Conservation (phyloP, 148 eudicot species). For the Linanthus parryae region DNA sequence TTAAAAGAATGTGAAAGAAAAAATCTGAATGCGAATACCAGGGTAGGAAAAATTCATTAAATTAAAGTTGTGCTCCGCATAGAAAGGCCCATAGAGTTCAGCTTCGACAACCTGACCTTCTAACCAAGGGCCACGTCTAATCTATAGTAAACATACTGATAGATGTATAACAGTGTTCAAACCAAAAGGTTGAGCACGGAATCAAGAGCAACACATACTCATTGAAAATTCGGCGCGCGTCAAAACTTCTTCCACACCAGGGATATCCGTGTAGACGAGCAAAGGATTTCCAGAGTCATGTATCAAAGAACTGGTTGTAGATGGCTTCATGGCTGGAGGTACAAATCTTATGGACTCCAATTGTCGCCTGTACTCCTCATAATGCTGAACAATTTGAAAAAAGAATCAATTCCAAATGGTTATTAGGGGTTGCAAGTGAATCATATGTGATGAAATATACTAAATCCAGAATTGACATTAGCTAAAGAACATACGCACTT, state of each 20-base stretch:
- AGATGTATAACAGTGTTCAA: slow-evolving; percentile 5
- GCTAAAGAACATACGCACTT: slow-evolving; percentile 27
- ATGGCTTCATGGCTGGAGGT: slow-evolving; percentile 20
- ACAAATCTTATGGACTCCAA: slow-evolving; percentile 37
- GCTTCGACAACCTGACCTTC: too few species aligned
- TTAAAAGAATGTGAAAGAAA: too few species aligned
- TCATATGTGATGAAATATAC: not conserved
- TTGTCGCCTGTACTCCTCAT: slow-evolving; percentile 43
- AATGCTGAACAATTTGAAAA: slow-evolving; percentile 53
- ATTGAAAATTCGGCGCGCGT: slow-evolving; percentile 72
- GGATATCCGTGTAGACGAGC: slow-evolving; percentile 81
- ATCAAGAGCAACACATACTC: slow-evolving; percentile 37
- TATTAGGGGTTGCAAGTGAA: not conserved
- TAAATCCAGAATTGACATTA: not conserved
- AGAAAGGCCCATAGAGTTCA: too few species aligned
- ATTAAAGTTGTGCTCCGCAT: too few species aligned
- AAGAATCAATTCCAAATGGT: not conserved
- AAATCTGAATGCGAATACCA: too few species aligned
- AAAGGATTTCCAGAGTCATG: slow-evolving; percentile 31
- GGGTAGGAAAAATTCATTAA: too few species aligned
- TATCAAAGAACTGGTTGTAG: slow-evolving; percentile 28
- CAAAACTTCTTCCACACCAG: slow-evolving; percentile 69
- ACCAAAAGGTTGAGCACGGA: not conserved
- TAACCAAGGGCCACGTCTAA: too few species aligned
- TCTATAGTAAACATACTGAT: not conserved